Evolutionary conservation across 2,329 filamentous ascomycete genomes (phyloP), one percentile per base, ranked within the genome.

Genomic region (Ascochyta viciae-villosae): DNA sequence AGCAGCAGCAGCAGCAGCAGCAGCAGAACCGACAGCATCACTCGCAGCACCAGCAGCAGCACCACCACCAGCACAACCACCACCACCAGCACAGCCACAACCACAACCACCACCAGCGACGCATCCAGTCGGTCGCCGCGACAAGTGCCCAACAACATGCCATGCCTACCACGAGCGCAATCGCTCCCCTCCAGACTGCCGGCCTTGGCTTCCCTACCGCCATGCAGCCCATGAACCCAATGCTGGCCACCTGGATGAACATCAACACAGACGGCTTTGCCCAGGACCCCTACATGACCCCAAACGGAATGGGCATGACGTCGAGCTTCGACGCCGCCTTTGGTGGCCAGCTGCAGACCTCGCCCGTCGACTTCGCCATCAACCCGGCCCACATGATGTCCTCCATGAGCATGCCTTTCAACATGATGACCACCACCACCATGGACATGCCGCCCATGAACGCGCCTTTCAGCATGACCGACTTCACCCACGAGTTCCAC

Each of bases 401-500:
- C 37, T 74, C 75, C 22, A 71, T 78, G 57, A 73, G 73, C 46
- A 78, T 81, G 73, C 63, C 75, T 10, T 78, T 77, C 67, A 73
- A 73, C 63, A 75, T 78, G 27, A 78, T 81, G 75, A 66, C 67
- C 26, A 61, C 69, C 6, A 75, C 77, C 38, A 74, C 77, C 33
- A 78, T 80, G 77, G 76, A 75, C 57, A 69, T 78, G 41, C 71
- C 78, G 33, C 70, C 72, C 6, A 66, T 68, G 61, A 54, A 54
- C 24, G 62, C 66, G 2, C 67, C 71, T 45, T 77, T 76, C 35
- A 66, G 67, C 46, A 77, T 81, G 65, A 71, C 91, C 61, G 92
- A 96, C 70, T 90, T 96, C 67, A 87, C 90, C 65, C 83, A 85
- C 54, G 87, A 89, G 72, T 80, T 89, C 64, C 83, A 89, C 42